A percentile compares a stretch with the other conserved stretches of the same genome.
Evolutionary conservation across 306 rosid species (phyloP).

Genomic region (Lathyrus tuberosus): DNA sequence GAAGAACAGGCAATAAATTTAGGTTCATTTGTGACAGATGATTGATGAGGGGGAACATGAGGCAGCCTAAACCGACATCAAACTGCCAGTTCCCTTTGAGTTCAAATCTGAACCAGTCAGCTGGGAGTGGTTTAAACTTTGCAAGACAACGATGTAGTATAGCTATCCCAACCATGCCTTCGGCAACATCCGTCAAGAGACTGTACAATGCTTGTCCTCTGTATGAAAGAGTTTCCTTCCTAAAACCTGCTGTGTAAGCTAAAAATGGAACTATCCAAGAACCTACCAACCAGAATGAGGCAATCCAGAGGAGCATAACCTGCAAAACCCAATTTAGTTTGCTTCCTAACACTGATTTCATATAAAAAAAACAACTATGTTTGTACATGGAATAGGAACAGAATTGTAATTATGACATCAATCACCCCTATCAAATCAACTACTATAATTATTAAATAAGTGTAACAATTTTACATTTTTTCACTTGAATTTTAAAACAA

Average conservation of each 20-base stretch:
- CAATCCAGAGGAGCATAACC: slow-evolving; percentile 70
- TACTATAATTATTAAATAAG: not conserved
- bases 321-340: slow-evolving; percentile 48
- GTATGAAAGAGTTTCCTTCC: slow-evolving; percentile 60
- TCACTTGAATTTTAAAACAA: not conserved
- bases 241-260: slow-evolving; percentile 58
- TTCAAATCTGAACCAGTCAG: slow-evolving; percentile 59
- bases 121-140: slow-evolving; percentile 56
- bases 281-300: slow-evolving; percentile 66
- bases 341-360: slow-evolving; percentile 22
- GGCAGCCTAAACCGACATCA: slow-evolving; percentile 59
- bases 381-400: slow-evolving; percentile 21
- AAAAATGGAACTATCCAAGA: slow-evolving; percentile 67
- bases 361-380: not conserved
- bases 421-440: slow-evolving; percentile 7
- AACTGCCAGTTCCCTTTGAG: slow-evolving; percentile 57
- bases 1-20: slow-evolving; percentile 56
- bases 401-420: slow-evolving; percentile 1
- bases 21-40: slow-evolving; percentile 58
- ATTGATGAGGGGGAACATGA: slow-evolving; percentile 66
- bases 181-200: slow-evolving; percentile 56
- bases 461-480: not conserved
- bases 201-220: slow-evolving; percentile 70
- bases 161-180: slow-evolving; percentile 60
- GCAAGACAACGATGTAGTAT: slow-evolving; percentile 56